Percentiles rank a stretch among this genome's conserved stretches.
These are phyloP conservation scores for Gilbertella persicaria DNA, from an alignment of 371 early-diverging fungal species.

Conservation along the genomic window DNA sequence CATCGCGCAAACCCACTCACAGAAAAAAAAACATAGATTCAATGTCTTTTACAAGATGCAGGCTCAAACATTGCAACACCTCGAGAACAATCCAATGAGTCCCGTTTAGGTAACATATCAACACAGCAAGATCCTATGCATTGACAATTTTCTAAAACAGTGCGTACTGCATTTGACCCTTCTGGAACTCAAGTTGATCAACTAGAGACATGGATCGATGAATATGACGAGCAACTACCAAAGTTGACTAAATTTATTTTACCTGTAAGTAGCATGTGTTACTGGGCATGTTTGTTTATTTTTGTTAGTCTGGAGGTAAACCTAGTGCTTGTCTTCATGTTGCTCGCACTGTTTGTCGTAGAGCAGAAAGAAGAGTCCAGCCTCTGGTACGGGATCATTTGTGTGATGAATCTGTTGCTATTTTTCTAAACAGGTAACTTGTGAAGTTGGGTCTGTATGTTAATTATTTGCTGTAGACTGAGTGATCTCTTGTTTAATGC, in stretches of 20 bases:
- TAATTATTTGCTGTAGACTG: conserved; percentile 55
- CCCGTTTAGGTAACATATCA: conserved; percentile 44
- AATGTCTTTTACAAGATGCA: conserved; percentile 88
- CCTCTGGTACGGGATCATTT: conserved; percentile 67
- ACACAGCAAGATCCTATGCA: neutral
- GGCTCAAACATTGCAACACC: conserved; percentile 94
- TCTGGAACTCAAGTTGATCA: conserved; percentile 56
- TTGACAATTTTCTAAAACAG: conserved; percentile 28
- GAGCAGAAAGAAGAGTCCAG: conserved; percentile 84
- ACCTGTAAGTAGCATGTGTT: conserved; percentile 57
- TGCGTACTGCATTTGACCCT: conserved; percentile 76
- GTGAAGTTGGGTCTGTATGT: neutral
- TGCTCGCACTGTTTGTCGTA: conserved; percentile 78
- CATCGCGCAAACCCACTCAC: neutral
- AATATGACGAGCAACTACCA: conserved; percentile 71
- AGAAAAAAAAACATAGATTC: conserved; percentile 57
- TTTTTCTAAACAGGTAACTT: conserved; percentile 76
- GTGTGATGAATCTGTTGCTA: conserved; percentile 65
- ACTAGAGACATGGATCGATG: conserved; percentile 90
- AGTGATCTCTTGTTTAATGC: conserved; percentile 91
- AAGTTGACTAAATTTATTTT: conserved; percentile 85
- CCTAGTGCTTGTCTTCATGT: conserved; percentile 72
- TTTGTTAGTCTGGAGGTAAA: conserved; percentile 70
- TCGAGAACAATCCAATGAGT: conserved; percentile 57
- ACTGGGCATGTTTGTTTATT: neutral